Base-by-base conservation (phyloP, 2,329 filamentous ascomycete species). In the Penicillium sp. region DNA sequence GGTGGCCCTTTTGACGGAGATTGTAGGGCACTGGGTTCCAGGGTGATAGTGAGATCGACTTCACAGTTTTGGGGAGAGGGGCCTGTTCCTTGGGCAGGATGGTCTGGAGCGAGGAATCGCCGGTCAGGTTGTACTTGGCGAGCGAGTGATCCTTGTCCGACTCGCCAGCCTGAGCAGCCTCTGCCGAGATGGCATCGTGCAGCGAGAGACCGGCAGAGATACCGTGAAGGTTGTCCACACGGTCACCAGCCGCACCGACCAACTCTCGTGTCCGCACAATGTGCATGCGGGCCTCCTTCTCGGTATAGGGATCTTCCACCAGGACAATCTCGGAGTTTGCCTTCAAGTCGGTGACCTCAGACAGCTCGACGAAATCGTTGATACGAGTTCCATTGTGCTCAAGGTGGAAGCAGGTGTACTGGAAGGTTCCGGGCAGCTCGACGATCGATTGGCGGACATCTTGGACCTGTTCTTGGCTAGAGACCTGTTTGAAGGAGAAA, bases 321-420 rank as follows among this genome's bases (percentile, higher is more conserved):
- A 99, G 80, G 55, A 84, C 85, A 59, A 97, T 84, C 70, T 93
- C 89, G 37, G 93, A 90, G 62, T 92, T 88, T 36, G 89, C 78
- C 54, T 86, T 85, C 56, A 99, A 85, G 57, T 86, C 92, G 50
- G 89, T 84, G 56, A 99, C 90, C 73, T 99, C 94, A 55, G 91
- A 92, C 62, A 99, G 85, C 75, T 96, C 89, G 60, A 96, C 85
- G 70, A 95, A 98, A 78, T 99, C 95, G 77, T 98, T 98, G 83
- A 99, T 89, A 65, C 90, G 89, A 77, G 90, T 82, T 67, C 92
- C 91, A 60, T 91, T 88, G 79, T 93, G 88, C 79, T 98, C 93
- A 70, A 99, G 87, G 79, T 99, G 95, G 82, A 99, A 99, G 83
- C 95, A 99, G 54, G 95, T 96, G 81, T 97, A 97, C 78, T 96